phyloP scores from a whole-genome alignment of 2,329 filamentous ascomycete genomes.

The Monilinia laxa region DNA sequence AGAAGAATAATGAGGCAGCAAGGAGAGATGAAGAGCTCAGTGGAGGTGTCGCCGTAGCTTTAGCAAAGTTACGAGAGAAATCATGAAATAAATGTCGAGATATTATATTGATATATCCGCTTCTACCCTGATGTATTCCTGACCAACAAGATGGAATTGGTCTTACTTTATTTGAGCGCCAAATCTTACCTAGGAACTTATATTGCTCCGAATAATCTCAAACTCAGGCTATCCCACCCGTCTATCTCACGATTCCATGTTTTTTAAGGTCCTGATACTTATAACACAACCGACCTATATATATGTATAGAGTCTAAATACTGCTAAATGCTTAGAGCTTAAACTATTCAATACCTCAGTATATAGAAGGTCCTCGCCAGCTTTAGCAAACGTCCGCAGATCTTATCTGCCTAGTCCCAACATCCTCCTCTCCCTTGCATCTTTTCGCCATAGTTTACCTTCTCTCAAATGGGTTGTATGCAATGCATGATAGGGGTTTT shows the following conservation, averaged over 20 bases:
- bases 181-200: neutral
- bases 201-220: neutral
- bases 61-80: slow-evolving; percentile 51
- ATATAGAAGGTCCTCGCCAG: neutral
- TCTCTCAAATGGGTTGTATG: neutral
- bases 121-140: neutral
- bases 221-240: neutral
- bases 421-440: no score
- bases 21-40: slow-evolving; percentile 49
- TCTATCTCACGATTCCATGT: neutral
- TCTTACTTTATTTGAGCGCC: neutral
- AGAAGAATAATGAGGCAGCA: slow-evolving; percentile 31
- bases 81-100: neutral
- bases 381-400: neutral
- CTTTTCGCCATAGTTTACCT: neutral
- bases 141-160: neutral
- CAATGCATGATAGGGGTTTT: no score
- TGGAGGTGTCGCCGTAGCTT: slow-evolving; percentile 59
- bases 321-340: neutral
- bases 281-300: neutral
- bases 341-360: neutral
- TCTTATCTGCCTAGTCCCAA: no score
- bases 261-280: neutral
- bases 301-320: neutral
- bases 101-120: neutral